Base-by-base conservation (phyloP, 345 rosid genomes). In the Citrus australasica region DNA sequence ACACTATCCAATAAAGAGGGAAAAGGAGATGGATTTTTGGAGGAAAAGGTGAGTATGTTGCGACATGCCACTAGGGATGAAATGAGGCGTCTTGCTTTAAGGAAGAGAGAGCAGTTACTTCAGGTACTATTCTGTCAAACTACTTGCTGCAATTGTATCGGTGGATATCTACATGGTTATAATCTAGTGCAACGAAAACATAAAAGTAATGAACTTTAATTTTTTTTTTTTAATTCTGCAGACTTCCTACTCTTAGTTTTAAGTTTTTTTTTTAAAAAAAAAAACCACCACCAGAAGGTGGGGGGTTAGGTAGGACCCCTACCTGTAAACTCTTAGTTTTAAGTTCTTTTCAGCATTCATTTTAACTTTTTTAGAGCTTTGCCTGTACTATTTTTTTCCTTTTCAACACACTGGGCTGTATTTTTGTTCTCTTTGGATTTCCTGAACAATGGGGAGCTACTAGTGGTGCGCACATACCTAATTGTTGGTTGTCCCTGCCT, bases 11-110 rank as follows among this genome's bases (percentile, higher is more conserved):
- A 90, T 73, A 94, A 93, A 85, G 98, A 96, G 82, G 94, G 94
- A 17, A 91, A 90, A 83, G 97, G 97, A 73, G 98, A 96, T 89
- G 98, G 99, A 81, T 96, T 89, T 85, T 90, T 96, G 79, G 93
- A 83, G 81, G 98, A 89, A 82, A 93, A 93, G 82, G 93, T 96
- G 75, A 16, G 85, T 27, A 86, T 80, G 78, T 82, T 96, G 82
- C 93, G 98, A 65, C 89, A 92, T 80, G 97, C 99, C 79, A 96
- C 99, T 63, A 89, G 83, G 82, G 98, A 92, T 75, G 97, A 94
- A 88, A 96, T 87, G 99, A 90, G 97, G 79, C 97, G 94, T 16
- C 93, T 90, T 46, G 99, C 98, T 69, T 81, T 92, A 79, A 94
- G 87, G 82, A 94, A 60, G 88, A 91, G 99, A 80, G 90, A 92